Percentiles rank a stretch among this genome's conserved stretches.
Conservation (phyloP, 2,329 filamentous ascomycete species). For the Dothidotthia symphoricarpi region DNA sequence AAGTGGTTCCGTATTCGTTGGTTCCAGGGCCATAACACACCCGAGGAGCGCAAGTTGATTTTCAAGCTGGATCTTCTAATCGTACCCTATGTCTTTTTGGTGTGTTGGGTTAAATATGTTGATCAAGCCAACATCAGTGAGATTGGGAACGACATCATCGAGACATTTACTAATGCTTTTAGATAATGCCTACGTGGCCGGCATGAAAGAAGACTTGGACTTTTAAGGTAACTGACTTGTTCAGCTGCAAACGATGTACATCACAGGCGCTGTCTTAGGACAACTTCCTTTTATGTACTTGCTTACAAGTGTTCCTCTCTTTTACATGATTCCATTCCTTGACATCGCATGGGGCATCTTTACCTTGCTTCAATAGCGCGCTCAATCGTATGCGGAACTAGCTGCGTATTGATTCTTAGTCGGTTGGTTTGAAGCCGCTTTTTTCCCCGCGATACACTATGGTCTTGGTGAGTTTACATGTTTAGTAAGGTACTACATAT, state of each 20-base stretch:
- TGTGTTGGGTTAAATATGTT: slow-evolving; percentile 43
- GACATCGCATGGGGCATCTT: slow-evolving; percentile 58
- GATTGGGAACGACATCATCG: slow-evolving; percentile 3
- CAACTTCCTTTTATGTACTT: slow-evolving; percentile 55
- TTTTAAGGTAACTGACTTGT: slow-evolving; percentile 57
- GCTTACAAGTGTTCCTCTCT: slow-evolving; percentile 47
- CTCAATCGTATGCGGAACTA: slow-evolving; percentile 50
- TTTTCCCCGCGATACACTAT: slow-evolving; percentile 39
- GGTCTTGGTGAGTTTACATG: slow-evolving; percentile 19
- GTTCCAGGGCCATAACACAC: slow-evolving; percentile 46
- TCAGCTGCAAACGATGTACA: slow-evolving; percentile 56
- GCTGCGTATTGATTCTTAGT: slow-evolving; percentile 56
- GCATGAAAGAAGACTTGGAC: slow-evolving; percentile 53
- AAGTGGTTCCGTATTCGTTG: slow-evolving; percentile 32
- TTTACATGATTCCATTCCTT: slow-evolving; percentile 53
- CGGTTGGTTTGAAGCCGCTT: slow-evolving; percentile 53
- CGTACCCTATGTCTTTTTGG: slow-evolving; percentile 56
- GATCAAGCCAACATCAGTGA: slow-evolving; percentile 56
- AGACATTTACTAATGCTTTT: neutral
- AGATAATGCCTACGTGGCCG: slow-evolving; percentile 58
- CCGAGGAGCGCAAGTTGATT: slow-evolving; percentile 53
- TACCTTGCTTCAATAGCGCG: slow-evolving; percentile 56
- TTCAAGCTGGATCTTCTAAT: slow-evolving; percentile 57
- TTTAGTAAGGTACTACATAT: neutral
- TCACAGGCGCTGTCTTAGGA: slow-evolving; percentile 51